Evolutionary conservation across 1,139 yeast genomes (phyloP).

Genomic region (Groenewaldozyma auringiensis): DNA sequence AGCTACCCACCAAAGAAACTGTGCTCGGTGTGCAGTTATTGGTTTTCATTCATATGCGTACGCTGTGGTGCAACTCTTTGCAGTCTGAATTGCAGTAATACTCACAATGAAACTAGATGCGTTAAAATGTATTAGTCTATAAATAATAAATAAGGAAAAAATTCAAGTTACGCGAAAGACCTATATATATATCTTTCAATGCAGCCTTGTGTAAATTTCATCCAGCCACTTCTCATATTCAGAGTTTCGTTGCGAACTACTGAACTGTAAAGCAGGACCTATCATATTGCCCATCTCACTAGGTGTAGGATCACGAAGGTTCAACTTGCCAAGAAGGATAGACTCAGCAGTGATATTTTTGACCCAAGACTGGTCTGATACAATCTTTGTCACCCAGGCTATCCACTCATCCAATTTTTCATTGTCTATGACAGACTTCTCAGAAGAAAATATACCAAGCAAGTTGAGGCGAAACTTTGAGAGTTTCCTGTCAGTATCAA

Average conservation of each 20-base stretch:
- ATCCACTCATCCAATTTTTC: conserved; percentile 28
- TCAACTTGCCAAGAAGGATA: conserved; percentile 12
- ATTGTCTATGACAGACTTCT: background rate
- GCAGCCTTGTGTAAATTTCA: conserved; percentile 5
- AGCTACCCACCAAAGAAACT: conserved; percentile 30
- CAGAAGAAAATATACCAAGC: conserved; percentile 7
- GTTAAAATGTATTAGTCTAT: conserved; percentile 25
- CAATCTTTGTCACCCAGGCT: conserved; percentile 28
- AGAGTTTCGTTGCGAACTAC: conserved; percentile 13
- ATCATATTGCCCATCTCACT: conserved; percentile 29
- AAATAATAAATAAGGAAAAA: background rate
- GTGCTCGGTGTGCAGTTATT: conserved; percentile 39
- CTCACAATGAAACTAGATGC: conserved; percentile 38
- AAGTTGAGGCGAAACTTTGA: conserved; percentile 9
- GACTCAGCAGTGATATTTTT: conserved; percentile 22
- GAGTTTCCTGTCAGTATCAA: conserved; percentile 6
- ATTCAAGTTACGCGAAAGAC: background rate
- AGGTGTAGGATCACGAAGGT: conserved; percentile 7
- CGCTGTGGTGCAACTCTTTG: conserved; percentile 36
- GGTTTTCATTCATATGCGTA: conserved; percentile 31
- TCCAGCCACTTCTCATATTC: conserved; percentile 21
- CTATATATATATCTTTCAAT: background rate
- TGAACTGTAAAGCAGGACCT: conserved; percentile 18
- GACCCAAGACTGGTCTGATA: conserved; percentile 33
- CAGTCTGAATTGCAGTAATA: conserved; percentile 30